phyloP scores from a whole-genome alignment of 2,329 filamentous ascomycete species.

The Aspergillus chevalieri region DNA sequence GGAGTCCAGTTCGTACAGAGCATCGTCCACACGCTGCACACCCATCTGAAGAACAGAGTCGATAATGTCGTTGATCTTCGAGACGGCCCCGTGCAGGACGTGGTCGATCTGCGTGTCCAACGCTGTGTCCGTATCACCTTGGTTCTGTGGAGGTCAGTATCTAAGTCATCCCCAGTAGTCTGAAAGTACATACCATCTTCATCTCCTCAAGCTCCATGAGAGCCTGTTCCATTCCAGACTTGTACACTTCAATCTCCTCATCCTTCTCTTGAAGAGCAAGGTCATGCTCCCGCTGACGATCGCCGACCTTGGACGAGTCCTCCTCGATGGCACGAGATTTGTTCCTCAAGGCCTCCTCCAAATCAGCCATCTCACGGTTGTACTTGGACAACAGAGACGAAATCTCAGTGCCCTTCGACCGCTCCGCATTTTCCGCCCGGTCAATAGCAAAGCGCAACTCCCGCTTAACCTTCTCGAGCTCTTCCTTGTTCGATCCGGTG shows the following conservation, averaged over 20 bases:
- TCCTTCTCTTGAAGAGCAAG: slow-evolving; percentile 85
- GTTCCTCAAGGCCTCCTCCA: slow-evolving; percentile 81
- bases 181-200: slow-evolving; percentile 46
- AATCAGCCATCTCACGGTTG: slow-evolving; percentile 92
- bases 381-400: slow-evolving; percentile 93
- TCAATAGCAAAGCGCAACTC: slow-evolving; percentile 90
- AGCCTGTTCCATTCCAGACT: slow-evolving; percentile 95
- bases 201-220: slow-evolving; percentile 87
- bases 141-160: slow-evolving; percentile 41
- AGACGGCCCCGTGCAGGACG: slow-evolving; percentile 75
- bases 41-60: slow-evolving; percentile 92
- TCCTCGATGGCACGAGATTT: slow-evolving; percentile 87
- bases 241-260: slow-evolving; percentile 95
- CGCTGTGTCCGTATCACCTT: slow-evolving; percentile 69
- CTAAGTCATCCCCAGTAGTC: neutral
- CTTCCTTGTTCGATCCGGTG: slow-evolving; percentile 82
- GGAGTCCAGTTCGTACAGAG: slow-evolving; percentile 93
- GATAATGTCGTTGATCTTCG: slow-evolving; percentile 95
- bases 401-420: slow-evolving; percentile 88
- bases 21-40: slow-evolving; percentile 90
- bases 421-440: slow-evolving; percentile 83
- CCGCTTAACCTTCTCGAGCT: slow-evolving; percentile 87
- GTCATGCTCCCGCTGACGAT: slow-evolving; percentile 81
- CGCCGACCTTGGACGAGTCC: slow-evolving; percentile 66
- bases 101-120: slow-evolving; percentile 88